phyloP scores from a whole-genome alignment of 768 basidiomycete species.

The Boletus rubescentipes region DNA sequence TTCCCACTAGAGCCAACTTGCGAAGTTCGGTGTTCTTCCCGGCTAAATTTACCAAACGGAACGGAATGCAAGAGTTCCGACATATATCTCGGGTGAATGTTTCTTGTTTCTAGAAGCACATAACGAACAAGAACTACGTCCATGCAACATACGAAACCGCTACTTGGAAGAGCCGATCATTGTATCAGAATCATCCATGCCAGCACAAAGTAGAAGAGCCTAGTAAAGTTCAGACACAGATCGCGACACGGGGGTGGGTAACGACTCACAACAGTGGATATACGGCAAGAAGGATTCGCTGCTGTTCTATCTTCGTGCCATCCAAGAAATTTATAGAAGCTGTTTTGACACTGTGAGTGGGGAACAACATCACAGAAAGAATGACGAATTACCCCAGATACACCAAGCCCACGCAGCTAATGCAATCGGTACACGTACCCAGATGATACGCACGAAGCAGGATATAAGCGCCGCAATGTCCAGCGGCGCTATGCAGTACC shows the following conservation, averaged over 20 bases:
- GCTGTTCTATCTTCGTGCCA: constrained; percentile 90
- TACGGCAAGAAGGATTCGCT: constrained; percentile 87
- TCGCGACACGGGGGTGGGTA: background rate
- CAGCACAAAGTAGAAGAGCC: constrained; percentile 90
- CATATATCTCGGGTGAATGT: background rate
- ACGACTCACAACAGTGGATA: constrained; percentile 85
- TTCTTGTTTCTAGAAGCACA: background rate
- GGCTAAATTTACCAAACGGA: constrained; percentile 2
- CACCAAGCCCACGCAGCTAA: constrained; percentile 92
- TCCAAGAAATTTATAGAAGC: constrained; percentile 95
- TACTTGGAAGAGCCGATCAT: constrained; percentile 32
- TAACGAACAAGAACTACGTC: constrained; percentile 14
- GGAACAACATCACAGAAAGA: background rate
- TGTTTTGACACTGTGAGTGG: constrained; percentile 30
- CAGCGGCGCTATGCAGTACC: constrained; percentile 93
- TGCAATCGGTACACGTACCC: constrained; percentile 83
- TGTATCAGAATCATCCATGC: constrained; percentile 98
- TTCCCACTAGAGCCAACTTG: background rate
- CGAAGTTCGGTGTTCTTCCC: background rate
- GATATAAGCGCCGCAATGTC: constrained; percentile 87
- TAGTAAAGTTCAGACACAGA: constrained; percentile 29
- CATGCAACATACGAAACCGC: constrained; percentile 6
- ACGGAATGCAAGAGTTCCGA: background rate
- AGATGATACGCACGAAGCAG: constrained; percentile 82
- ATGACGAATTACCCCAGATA: constrained; percentile 76